Evolutionary conservation across 2,329 filamentous ascomycete genomes (phyloP), one percentile per base, ranked within the genome.

Genomic region (Phaeoacremonium minimum): DNA sequence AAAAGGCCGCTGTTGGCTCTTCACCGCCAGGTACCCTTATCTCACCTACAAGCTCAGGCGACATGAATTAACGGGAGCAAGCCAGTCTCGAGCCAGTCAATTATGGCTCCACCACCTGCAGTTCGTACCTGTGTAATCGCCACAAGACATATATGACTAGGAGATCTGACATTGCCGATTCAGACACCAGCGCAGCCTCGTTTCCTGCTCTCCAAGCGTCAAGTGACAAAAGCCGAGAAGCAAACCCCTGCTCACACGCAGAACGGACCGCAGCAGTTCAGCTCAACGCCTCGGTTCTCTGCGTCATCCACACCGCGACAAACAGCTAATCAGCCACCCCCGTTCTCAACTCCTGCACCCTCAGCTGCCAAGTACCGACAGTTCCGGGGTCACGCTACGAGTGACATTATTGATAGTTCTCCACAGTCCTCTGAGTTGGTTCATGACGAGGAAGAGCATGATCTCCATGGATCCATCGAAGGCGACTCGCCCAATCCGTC

Each of bases 131-230:
- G n/a, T n/a, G n/a, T n/a, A n/a, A n/a, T n/a, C n/a, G n/a, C n/a
- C n/a, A n/a, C n/a, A n/a, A n/a, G n/a, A n/a, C n/a, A n/a, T n/a
- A n/a, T n/a, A n/a, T n/a, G n/a, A n/a, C n/a, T n/a, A n/a, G n/a
- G n/a, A n/a, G n/a, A n/a, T n/a, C n/a, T n/a, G n/a, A n/a, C n/a
- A n/a, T n/a, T n/a, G n/a, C n/a, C n/a, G n/a, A n/a, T n/a, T n/a
- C n/a, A 54, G 49, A 54, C 51, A 20, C 51, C 49, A 14, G 51
- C 46, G 17, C 43, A 50, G 15, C 47, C 50, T 28, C 51, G 48
- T 9, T 56, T 53, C 34, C 40, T 55, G 18, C 33, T 36, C n/a
- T 41, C 48, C 9, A 52, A 49, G 19, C 42, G 45, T 26, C 41
- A 42, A 19, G 38, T 33, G 6, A 35, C 45, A 8, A n/a, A n/a